phyloP scores from a whole-genome alignment of 2,329 filamentous ascomycete species.

The Hortaea werneckii region DNA sequence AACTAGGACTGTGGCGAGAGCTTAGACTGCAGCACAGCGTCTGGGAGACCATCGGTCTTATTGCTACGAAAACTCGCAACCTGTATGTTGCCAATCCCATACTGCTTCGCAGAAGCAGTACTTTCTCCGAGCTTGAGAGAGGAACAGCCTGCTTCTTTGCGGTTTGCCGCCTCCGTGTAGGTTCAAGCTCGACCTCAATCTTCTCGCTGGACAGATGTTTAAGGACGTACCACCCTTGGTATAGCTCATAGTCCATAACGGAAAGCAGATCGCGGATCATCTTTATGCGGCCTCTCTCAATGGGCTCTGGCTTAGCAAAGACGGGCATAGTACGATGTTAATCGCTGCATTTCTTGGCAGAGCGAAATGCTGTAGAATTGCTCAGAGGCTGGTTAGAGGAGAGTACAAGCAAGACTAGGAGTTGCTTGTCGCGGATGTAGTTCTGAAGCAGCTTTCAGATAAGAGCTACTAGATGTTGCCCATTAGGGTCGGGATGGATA shows the following conservation, averaged over 20 bases:
- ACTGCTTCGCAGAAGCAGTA: constrained; percentile 35
- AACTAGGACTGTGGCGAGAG: constrained; percentile 53
- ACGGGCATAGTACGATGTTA: constrained; percentile 44
- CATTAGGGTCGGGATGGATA: constrained; percentile 49
- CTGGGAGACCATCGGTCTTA: constrained; percentile 45
- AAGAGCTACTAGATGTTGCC: constrained; percentile 61
- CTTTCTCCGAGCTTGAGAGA: constrained; percentile 35
- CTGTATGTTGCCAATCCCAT: constrained; percentile 45
- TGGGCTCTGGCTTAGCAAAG: constrained; percentile 76
- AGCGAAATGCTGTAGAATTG: constrained; percentile 59
- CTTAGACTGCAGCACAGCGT: constrained; percentile 34
- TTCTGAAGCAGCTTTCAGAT: constrained; percentile 58
- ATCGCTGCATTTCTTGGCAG: constrained; percentile 39
- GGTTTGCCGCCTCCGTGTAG: constrained; percentile 38
- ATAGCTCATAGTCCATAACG: constrained; percentile 51
- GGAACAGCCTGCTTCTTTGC: constrained; percentile 44
- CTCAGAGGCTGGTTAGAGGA: constrained; percentile 71
- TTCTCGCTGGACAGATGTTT: constrained; percentile 50
- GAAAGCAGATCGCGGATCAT: constrained; percentile 33
- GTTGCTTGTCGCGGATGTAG: constrained; percentile 59
- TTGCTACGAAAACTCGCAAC: constrained; percentile 45
- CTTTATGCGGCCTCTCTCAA: constrained; percentile 34
- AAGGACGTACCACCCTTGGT: constrained; percentile 66
- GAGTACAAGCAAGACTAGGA: constrained; percentile 48
- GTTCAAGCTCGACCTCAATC: constrained; percentile 30